phyloP scores from a whole-genome alignment of 192 early-diverging fungal species.

The Coemansia sp. region DNA sequence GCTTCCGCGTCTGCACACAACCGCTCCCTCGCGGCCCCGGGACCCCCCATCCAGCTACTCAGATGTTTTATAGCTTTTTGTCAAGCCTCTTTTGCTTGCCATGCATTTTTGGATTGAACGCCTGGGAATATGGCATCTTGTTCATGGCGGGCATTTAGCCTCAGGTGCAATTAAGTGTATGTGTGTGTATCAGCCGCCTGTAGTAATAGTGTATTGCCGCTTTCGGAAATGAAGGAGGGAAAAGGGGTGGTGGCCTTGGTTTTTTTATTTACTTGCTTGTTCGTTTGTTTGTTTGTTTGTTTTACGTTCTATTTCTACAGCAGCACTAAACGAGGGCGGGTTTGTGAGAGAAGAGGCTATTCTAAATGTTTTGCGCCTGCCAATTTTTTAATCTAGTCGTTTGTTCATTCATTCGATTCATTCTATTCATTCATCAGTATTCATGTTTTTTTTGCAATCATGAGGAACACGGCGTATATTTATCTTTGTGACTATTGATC shows the following conservation, averaged over 20 bases:
- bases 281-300: too few species aligned
- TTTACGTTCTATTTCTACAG: conserved; percentile 10
- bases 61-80: too few species aligned
- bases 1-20: background rate
- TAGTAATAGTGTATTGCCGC: conserved; percentile 3
- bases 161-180: background rate
- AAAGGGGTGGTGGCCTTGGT: too few species aligned
- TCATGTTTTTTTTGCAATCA: background rate
- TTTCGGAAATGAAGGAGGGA: conserved; percentile 5
- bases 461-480: background rate
- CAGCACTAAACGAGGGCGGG: background rate
- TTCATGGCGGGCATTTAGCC: background rate
- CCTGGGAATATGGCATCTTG: background rate
- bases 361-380: background rate
- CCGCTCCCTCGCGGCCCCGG: background rate
- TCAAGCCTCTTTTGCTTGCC: background rate
- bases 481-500: background rate
- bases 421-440: too few species aligned
- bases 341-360: background rate
- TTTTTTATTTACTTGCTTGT: background rate
- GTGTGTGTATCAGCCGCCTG: background rate
- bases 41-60: too few species aligned
- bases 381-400: background rate
- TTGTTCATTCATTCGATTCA: background rate
- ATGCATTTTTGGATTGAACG: background rate